These are phyloP conservation scores for Quercus wislizeni DNA, from an alignment of 306 rosid species.

Conservation along the genomic window DNA sequence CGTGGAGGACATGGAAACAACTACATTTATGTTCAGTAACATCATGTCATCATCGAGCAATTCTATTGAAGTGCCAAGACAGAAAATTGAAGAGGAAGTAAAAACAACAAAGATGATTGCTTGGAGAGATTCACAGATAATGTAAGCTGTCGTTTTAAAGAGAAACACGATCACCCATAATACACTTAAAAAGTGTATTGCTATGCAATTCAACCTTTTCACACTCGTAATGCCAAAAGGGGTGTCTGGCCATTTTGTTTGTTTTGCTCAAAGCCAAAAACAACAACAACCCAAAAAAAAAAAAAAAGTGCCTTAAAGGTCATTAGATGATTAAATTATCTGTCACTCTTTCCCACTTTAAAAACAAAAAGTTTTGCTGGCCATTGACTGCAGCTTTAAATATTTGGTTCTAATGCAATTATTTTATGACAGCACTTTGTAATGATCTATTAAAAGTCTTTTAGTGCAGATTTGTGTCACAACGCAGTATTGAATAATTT, in stretches of 20 bases:
- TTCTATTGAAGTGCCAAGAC: not conserved
- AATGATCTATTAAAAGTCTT: not conserved
- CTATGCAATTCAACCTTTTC: not conserved
- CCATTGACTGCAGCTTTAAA: not conserved
- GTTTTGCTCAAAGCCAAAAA: not conserved
- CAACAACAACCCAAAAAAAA: too few species aligned
- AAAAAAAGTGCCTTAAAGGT: not conserved
- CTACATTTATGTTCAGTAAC: not conserved
- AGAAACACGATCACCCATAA: constrained; percentile 13
- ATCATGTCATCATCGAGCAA: not conserved
- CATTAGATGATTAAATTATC: too few species aligned
- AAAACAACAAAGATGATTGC: constrained; percentile 11
- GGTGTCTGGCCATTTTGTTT: not conserved
- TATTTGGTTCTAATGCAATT: not conserved
- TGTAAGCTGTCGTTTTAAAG: constrained; percentile 28
- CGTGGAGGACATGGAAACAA: too few species aligned
- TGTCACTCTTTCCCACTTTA: too few species aligned
- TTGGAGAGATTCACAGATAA: constrained; percentile 26
- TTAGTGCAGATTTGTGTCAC: constrained; percentile 31
- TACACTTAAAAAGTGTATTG: constrained; percentile 11
- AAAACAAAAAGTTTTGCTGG: not conserved
- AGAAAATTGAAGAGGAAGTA: not conserved
- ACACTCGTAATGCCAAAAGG: not conserved
- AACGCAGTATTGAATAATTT: constrained; percentile 8
- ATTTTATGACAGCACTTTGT: not conserved